Evolutionary conservation across 2,329 filamentous ascomycete genomes (phyloP).

Genomic region (Aspergillus hortae): DNA sequence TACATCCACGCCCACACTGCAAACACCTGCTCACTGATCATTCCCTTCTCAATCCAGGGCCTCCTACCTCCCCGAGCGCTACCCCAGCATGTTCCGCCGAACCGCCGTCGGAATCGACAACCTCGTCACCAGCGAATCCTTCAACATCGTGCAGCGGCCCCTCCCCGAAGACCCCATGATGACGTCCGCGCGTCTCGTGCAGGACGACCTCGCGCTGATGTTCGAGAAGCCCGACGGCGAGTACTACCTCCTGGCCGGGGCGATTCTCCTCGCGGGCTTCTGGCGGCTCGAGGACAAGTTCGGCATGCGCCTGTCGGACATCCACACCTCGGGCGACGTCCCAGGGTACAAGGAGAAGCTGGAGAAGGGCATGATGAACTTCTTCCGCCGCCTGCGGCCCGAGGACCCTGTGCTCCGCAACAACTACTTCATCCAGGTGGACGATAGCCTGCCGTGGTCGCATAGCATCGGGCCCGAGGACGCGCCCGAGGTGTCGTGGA

Average conservation of each 20-base stretch:
- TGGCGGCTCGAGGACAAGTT: conserved; percentile 80
- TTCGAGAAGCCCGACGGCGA: conserved; percentile 71
- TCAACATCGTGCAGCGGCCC: conserved; percentile 63
- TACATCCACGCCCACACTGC: not conserved
- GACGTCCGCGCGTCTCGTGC: conserved; percentile 66
- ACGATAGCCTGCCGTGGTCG: conserved; percentile 73
- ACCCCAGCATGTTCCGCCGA: conserved; percentile 65
- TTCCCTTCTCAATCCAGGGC: conserved; percentile 25
- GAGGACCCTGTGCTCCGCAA: conserved; percentile 66
- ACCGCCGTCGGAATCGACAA: conserved; percentile 67
- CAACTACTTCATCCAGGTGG: conserved; percentile 87
- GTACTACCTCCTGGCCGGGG: conserved; percentile 75
- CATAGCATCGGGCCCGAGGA: conserved; percentile 73
- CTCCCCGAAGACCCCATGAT: conserved; percentile 75
- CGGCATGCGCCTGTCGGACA: conserved; percentile 73
- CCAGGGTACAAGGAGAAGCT: conserved; percentile 69
- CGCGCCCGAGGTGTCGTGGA: conserved; percentile 62
- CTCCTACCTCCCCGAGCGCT: conserved; percentile 69
- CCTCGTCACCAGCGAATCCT: conserved; percentile 65
- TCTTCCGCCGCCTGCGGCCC: conserved; percentile 69
- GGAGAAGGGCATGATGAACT: conserved; percentile 75
- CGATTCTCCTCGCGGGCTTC: conserved; percentile 75
- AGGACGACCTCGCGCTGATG: conserved; percentile 84
- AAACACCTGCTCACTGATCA: not conserved
- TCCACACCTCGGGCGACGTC: conserved; percentile 75